Base-by-base conservation (phyloP, 371 early-diverging fungal genomes). In the Mortierella sp. region DNA sequence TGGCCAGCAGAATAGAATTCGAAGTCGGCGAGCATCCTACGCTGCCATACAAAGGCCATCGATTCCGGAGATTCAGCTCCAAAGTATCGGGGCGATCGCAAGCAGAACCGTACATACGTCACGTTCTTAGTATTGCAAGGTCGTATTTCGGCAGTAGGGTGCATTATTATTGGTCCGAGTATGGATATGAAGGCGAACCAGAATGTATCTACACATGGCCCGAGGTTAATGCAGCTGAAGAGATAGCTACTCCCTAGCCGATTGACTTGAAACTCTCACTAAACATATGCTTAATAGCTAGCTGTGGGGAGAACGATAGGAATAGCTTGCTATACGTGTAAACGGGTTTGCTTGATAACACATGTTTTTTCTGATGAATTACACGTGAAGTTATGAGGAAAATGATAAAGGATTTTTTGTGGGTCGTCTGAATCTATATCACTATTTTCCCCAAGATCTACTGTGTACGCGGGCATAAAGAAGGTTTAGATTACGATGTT, bases 41-140 rank as follows among this genome's bases (percentile, higher is more conserved):
- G 23, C 56, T 64, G 6, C 64, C 57, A 42, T 44, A 44, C 34
- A 44, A 64, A 50, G 42, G 64, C 50, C 56, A 50, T 28, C 64
- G 43, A 56, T 64, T 64, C 51, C 56, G 57, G 39, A 41, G 64
- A 64, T 64, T 64, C 44, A 64, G 64, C 23, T 64, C 64, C 44
- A 64, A 56, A 44, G 39, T 64, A 34, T 56, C 64, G 23, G 44
- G 57, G 9, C 21, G 64, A 42, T 56, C 44, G 44, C 50, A 50
- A 64, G 64, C 64, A 32, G 64, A 50, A 30, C 57, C 56, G 3
- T 64, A 64, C 34, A 56, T 56, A 43, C 11, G 51, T 1, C 44
- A 12, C 27, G 55, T 62, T 12, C 34, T n/a, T 34, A 46, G 21
- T 19, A 28, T 62, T 55, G 55, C 63, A 3, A 26, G 21, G 49